phyloP scores from a whole-genome alignment of 2,329 filamentous ascomycete species.

The Sporothrix brasiliensis region DNA sequence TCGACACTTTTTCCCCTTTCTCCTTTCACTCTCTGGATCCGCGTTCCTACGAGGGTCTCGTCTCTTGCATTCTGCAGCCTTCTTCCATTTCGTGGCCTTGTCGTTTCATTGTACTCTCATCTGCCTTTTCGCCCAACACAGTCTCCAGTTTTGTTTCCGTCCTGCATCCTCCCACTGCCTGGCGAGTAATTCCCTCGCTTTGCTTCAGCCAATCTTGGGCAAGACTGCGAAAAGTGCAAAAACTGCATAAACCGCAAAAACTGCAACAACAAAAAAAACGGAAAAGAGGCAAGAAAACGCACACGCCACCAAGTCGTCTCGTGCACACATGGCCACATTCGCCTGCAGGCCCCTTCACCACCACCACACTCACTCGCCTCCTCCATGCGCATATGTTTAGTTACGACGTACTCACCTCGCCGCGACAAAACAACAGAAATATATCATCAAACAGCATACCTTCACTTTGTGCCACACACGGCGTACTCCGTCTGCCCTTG shows the following conservation, averaged over 20 bases:
- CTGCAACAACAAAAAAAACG: neutral
- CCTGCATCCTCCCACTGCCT: constrained; percentile 17
- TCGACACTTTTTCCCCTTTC: neutral
- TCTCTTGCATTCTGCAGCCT: neutral
- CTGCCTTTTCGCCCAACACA: constrained; percentile 2
- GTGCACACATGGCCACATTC: constrained; percentile 12
- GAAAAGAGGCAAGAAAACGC: neutral
- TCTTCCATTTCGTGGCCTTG: constrained; percentile 24
- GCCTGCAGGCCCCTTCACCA: neutral
- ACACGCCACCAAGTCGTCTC: constrained; percentile 7
- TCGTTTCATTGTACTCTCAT: neutral
- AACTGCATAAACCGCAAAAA: neutral
- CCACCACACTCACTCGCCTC: neutral
- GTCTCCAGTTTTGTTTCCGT: constrained; percentile 10
- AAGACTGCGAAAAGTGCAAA: neutral
- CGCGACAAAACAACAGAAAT: neutral
- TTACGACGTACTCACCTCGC: constrained; percentile 1
- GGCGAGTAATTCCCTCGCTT: constrained; percentile 18
- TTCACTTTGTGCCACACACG: constrained; percentile 7
- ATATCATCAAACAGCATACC: neutral
- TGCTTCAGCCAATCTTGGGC: neutral
- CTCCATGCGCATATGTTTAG: neutral
- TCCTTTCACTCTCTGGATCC: neutral
- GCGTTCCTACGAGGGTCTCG: neutral
- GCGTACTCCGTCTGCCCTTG: neutral